Evolutionary conservation across 176 grass and related monocot species (phyloP), one percentile per base, ranked within the genome.

Genomic region (Ampelocalamus luodianensis): DNA sequence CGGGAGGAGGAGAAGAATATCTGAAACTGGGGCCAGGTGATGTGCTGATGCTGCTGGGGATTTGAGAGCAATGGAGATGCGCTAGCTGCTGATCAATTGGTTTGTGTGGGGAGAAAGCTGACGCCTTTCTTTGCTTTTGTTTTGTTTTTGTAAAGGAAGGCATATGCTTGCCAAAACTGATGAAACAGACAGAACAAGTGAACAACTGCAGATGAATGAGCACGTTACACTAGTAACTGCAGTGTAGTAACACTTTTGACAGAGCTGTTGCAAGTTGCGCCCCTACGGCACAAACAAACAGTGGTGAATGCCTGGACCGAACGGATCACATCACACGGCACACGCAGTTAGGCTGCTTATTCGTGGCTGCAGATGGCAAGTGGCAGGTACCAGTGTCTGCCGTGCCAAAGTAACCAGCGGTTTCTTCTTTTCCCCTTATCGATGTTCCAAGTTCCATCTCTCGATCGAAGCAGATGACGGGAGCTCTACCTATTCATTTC

Each of bases 21-120:
- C 10, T 67, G 44, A 10, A 66, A 42, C 22, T 65, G 72, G 79
- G 79, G 10, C 36, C 79, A 27, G 51, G 24, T 59, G 79, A 71
- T 32, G 80, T n/a, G 51, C 29, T 71, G 43, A 49, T 70, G 40
- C 11, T 77, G 79, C n/a, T 53, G 16, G 34, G 23, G 46, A 55
- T 40, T 85, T 56, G 61, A 76, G 34, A 18, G 70, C 56, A 75
- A 51, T 76, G 60, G 14, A 27, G 45, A 55, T 22, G 40, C 62
- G 27, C 53, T 61, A 49, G 27, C 26, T 83, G 55, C n/a, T 12
- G 15, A 44, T 6, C 34, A 4, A 82, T 46, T 29, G 44, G 44
- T 49, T 27, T 50, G 14, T 72, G 23, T 49, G 44, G 23, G 6
- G 23, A 61, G 58, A 61, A 61, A 58, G 55, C 55, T 58, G 55